A percentile compares a stretch with the other conserved stretches of the same genome.
Evolutionary conservation across 371 early-diverging fungal genomes (phyloP).

Genomic region (Polyrhizophydium stewartii): DNA sequence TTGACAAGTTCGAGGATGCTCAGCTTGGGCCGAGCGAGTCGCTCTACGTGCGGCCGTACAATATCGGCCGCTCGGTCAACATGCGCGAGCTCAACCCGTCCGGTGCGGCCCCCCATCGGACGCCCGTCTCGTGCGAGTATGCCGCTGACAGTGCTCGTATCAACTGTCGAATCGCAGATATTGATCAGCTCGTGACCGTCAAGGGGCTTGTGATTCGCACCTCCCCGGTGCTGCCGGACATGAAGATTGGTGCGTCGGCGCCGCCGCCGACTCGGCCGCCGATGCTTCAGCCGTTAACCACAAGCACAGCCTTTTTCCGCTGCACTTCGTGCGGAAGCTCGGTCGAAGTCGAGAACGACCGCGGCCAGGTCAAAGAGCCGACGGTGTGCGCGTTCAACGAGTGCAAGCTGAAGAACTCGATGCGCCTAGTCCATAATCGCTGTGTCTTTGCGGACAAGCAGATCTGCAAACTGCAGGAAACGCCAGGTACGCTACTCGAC

Average conservation of each 20-base stretch:
- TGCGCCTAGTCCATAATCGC: slow-evolving; percentile 90
- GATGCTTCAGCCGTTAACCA: too few relatives aligned
- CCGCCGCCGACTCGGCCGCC: neutral
- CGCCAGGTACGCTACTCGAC: slow-evolving; percentile 65
- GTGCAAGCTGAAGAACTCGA: slow-evolving; percentile 75
- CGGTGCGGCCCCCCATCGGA: too few relatives aligned
- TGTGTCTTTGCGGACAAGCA: slow-evolving; percentile 96
- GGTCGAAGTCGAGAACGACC: slow-evolving; percentile 78
- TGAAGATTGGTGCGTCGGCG: slow-evolving; percentile 65
- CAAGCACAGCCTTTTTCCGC: slow-evolving; percentile 78
- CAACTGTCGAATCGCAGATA: slow-evolving; percentile 52
- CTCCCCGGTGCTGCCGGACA: slow-evolving; percentile 93
- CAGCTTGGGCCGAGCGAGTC: slow-evolving; percentile 27
- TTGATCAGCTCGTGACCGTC: slow-evolving; percentile 95
- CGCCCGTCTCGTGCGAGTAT: neutral
- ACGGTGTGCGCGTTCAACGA: slow-evolving; percentile 77
- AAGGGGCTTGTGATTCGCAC: slow-evolving; percentile 95
- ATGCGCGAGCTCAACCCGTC: slow-evolving; percentile 95
- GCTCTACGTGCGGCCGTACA: slow-evolving; percentile 84
- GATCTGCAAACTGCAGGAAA: slow-evolving; percentile 96
- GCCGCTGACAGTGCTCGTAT: too few relatives aligned
- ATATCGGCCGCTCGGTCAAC: slow-evolving; percentile 73
- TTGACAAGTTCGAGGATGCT: slow-evolving; percentile 64
- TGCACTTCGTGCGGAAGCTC: slow-evolving; percentile 85
- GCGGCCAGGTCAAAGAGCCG: slow-evolving; percentile 93